phyloP scores from a whole-genome alignment of 1,284 basidiomycete genomes.

The Porodaedalea pini region DNA sequence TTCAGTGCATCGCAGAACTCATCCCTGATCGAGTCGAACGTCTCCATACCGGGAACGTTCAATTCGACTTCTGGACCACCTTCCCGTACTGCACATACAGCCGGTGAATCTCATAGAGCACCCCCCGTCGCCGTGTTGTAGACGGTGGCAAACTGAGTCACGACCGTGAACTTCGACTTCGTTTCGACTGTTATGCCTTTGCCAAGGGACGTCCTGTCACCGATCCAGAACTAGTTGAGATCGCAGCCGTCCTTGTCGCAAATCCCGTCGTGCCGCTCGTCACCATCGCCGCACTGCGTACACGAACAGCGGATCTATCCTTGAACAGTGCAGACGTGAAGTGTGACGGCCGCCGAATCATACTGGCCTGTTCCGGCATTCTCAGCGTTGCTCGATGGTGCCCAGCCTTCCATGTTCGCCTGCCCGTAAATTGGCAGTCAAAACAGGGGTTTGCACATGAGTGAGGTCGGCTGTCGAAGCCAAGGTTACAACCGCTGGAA shows the following conservation, averaged over 20 bases:
- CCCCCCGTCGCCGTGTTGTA: conserved; percentile 42
- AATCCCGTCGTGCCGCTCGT: conserved; percentile 20
- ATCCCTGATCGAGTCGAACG: conserved; percentile 39
- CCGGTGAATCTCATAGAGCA: conserved; percentile 49
- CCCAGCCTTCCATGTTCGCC: conserved; percentile 27
- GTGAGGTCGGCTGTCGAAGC: too few species aligned
- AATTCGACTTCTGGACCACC: conserved; percentile 46
- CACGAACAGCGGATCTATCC: conserved; percentile 25
- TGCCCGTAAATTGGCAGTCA: too few species aligned
- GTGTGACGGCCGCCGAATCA: conserved; percentile 27
- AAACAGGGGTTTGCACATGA: too few species aligned
- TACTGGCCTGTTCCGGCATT: conserved; percentile 26
- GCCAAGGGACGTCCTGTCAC: conserved; percentile 25
- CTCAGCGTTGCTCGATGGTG: conserved; percentile 20
- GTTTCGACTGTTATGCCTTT: conserved; percentile 29
- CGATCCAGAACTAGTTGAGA: conserved; percentile 32
- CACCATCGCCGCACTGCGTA: conserved; percentile 20
- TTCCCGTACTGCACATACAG: conserved; percentile 50
- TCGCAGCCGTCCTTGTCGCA: conserved; percentile 31
- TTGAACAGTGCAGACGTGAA: conserved; percentile 26
- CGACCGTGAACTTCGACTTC: conserved; percentile 44
- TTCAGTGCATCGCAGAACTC: conserved; percentile 42
- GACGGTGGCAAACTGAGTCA: conserved; percentile 52
- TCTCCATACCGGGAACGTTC: conserved; percentile 40
- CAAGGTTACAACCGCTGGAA: too few species aligned